Conservation (phyloP, 108 stramenopile species). For the Craspedostauros australis region DNA sequence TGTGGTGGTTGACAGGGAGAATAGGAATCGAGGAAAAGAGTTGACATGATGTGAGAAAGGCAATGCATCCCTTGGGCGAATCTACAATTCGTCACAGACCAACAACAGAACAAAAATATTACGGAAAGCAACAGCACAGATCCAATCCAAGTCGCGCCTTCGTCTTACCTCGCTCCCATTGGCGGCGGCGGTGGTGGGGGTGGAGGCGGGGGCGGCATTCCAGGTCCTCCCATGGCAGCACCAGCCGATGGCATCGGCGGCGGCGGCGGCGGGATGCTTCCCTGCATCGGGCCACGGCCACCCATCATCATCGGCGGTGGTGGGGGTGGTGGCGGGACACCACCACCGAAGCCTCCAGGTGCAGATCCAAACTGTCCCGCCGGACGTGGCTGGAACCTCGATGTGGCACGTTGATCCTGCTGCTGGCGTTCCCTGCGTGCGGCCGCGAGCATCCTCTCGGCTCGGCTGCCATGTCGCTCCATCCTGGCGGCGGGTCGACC, state of each 20-base stretch:
- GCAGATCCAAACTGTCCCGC: slow-evolving; percentile 15
- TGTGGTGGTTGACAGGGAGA: not conserved
- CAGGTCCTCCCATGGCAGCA: not conserved
- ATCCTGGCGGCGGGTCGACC: slow-evolving; percentile 41
- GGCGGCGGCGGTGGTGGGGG: slow-evolving; percentile 5
- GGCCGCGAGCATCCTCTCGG: slow-evolving; percentile 97
- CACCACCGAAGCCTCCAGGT: slow-evolving; percentile 7
- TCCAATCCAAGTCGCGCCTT: too few relatives aligned
- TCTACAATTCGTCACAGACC: too few relatives aligned
- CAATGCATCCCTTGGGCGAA: too few relatives aligned
- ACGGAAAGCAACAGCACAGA: too few relatives aligned
- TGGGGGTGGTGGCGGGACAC: not conserved
- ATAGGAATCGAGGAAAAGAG: too few relatives aligned
- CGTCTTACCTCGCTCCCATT: too few relatives aligned
- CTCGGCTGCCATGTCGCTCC: slow-evolving; percentile 93
- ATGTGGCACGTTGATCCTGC: slow-evolving; percentile 6
- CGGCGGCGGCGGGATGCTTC: slow-evolving; percentile 17
- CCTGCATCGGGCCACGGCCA: too few relatives aligned
- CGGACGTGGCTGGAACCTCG: slow-evolving; percentile 12
- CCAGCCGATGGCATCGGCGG: slow-evolving; percentile 10
- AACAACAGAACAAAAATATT: too few relatives aligned
- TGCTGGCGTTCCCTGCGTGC: slow-evolving; percentile 36
- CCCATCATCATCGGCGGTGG: too few relatives aligned
- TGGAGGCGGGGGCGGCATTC: not conserved
- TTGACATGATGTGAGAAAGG: too few relatives aligned